phyloP scores from a whole-genome alignment of 225 moss, liverwort and hornwort species.

The Antitrichia curtipendula region DNA sequence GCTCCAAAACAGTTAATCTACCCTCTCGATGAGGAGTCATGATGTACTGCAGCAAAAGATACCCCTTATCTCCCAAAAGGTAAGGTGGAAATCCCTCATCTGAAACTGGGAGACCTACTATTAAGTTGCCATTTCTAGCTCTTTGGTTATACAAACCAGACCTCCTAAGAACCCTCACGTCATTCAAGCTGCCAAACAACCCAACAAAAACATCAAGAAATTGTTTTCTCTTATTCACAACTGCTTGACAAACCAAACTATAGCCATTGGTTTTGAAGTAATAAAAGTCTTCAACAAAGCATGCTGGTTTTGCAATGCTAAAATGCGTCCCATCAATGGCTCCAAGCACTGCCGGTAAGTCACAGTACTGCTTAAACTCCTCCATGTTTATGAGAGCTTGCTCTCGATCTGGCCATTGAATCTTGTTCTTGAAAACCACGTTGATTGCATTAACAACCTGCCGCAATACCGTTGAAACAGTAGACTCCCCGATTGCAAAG shows the following conservation, averaged over 20 bases:
- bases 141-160: background rate
- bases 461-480: too few species aligned
- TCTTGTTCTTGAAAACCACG: background rate
- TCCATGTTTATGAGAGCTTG: background rate
- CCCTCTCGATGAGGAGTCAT: background rate
- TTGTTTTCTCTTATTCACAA: background rate
- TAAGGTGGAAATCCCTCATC: background rate
- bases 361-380: background rate
- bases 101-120: accelerated
- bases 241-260: background rate
- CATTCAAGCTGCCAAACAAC: background rate
- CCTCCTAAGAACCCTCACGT: background rate
- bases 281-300: background rate
- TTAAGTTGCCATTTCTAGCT: background rate
- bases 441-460: too few species aligned
- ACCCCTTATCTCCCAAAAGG: background rate
- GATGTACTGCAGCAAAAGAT: background rate
- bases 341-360: background rate
- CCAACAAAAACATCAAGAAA: background rate
- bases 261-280: background rate
- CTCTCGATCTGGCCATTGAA: background rate
- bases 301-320: background rate
- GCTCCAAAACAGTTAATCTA: background rate
- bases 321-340: background rate
- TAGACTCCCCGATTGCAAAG: too few species aligned